phyloP scores from a whole-genome alignment of 176 grass and related monocot genomes.

The Avena eriantha region DNA sequence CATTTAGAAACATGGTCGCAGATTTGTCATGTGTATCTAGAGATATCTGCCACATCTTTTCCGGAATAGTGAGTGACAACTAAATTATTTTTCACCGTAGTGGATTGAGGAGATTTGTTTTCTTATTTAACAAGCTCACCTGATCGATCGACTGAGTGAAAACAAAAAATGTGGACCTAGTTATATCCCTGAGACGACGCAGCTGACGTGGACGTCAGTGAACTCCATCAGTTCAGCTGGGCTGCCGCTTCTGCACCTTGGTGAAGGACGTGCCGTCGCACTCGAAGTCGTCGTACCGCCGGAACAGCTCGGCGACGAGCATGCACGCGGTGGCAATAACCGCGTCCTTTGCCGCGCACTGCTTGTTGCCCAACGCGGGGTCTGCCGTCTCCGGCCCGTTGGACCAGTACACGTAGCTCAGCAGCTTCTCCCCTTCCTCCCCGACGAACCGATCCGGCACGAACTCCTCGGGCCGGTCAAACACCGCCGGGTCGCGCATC shows the following conservation, averaged over 20 bases:
- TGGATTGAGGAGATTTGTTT: neutral
- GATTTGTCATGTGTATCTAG: no score
- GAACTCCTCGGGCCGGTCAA: slow-evolving; percentile 74
- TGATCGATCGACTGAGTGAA: neutral
- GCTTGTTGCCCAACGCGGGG: slow-evolving; percentile 67
- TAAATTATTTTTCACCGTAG: no score
- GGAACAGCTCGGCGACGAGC: slow-evolving; percentile 77
- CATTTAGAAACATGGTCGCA: no score
- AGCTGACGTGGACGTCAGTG: neutral
- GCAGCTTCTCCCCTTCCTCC: slow-evolving; percentile 51
- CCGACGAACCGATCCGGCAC: slow-evolving; percentile 69
- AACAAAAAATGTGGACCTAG: neutral
- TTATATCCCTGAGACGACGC: neutral
- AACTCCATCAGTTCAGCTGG: neutral
- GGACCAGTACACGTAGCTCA: slow-evolving; percentile 81
- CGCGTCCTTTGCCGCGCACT: slow-evolving; percentile 91
- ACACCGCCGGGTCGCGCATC: slow-evolving; percentile 78
- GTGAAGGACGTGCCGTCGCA: slow-evolving; percentile 48
- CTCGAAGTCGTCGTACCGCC: slow-evolving; percentile 76
- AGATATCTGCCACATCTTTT: no score
- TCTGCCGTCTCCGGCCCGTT: slow-evolving; percentile 72
- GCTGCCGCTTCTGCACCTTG: slow-evolving; percentile 55
- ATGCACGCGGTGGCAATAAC: slow-evolving; percentile 84
- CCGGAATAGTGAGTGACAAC: no score
- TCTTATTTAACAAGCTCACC: neutral